Conservation (phyloP, 2,329 filamentous ascomycete genomes). For the Claviceps quebecensis region DNA sequence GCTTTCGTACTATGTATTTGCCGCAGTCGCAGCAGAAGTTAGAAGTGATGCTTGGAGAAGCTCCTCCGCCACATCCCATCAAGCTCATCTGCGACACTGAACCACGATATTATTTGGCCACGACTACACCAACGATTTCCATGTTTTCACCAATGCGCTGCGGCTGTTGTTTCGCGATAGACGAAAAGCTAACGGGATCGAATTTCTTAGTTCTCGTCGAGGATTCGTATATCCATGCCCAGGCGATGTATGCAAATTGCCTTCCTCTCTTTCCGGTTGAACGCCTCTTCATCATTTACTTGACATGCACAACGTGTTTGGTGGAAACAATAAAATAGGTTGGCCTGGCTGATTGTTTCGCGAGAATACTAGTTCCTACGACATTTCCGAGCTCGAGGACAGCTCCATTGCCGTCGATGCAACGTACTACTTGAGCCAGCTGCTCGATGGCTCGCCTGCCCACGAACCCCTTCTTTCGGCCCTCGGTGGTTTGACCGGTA, state of each 20-base stretch:
- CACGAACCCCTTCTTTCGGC: conserved; percentile 84
- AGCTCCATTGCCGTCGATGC: conserved; percentile 76
- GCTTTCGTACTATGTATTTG: background rate
- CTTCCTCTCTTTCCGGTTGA: background rate
- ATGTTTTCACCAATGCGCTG: background rate
- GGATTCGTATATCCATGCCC: conserved; percentile 26
- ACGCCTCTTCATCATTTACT: background rate
- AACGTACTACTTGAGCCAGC: conserved; percentile 69
- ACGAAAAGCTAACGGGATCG: conserved; percentile 3
- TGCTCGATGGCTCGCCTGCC: conserved; percentile 55
- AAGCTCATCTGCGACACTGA: background rate
- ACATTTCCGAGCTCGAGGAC: conserved; percentile 58
- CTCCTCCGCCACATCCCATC: background rate
- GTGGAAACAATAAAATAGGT: background rate
- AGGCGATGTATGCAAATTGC: conserved; percentile 19
- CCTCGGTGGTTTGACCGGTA: conserved; percentile 73
- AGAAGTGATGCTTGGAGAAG: background rate
- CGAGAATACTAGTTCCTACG: conserved; percentile 32
- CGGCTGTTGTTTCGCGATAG: background rate
- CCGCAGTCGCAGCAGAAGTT: background rate
- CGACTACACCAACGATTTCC: conserved; percentile 1
- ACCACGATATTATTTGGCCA: background rate
- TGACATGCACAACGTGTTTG: background rate
- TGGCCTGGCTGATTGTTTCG: background rate
- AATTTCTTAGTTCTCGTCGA: conserved; percentile 20